Evolutionary conservation across 2,329 filamentous ascomycete genomes (phyloP).

Genomic region (Rachicladosporium sp.): DNA sequence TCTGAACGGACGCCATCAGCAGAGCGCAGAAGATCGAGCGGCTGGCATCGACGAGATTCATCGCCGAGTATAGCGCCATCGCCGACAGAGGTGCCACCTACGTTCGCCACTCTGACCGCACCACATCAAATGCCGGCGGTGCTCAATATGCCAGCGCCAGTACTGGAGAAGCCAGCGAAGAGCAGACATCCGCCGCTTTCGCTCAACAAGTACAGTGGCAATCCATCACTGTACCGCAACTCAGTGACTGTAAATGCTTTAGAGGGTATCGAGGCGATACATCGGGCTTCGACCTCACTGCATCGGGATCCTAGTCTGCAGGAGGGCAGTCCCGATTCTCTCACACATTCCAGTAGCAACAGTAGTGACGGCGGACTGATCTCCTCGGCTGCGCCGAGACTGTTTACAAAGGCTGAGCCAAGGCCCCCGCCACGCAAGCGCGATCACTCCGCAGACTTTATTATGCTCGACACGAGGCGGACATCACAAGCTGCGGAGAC

Average conservation of each 20-base stretch:
- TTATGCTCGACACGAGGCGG: conserved; percentile 34
- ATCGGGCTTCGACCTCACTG: conserved; percentile 15
- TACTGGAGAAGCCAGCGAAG: conserved; percentile 9
- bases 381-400: conserved; percentile 14
- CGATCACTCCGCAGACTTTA: conserved; percentile 17
- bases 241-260: conserved; percentile 23
- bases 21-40: no score
- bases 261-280: conserved; percentile 15
- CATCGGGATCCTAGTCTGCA: conserved; percentile 7
- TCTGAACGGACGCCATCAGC: no score
- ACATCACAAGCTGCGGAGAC: conserved; percentile 39
- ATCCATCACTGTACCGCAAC: conserved; percentile 22
- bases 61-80: no score
- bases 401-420: conserved; percentile 10
- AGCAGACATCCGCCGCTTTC: conserved; percentile 24
- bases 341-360: conserved; percentile 11
- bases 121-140: conserved; percentile 17
- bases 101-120: neutral
- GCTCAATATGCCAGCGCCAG: neutral
- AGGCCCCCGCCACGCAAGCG: conserved; percentile 6
- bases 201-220: conserved; percentile 26
- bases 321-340: conserved; percentile 11
- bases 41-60: no score
- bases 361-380: conserved; percentile 12
- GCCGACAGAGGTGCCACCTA: no score